phyloP scores from a whole-genome alignment of 805 yeast genomes.

The Schizosaccharomyces japonicus region DNA sequence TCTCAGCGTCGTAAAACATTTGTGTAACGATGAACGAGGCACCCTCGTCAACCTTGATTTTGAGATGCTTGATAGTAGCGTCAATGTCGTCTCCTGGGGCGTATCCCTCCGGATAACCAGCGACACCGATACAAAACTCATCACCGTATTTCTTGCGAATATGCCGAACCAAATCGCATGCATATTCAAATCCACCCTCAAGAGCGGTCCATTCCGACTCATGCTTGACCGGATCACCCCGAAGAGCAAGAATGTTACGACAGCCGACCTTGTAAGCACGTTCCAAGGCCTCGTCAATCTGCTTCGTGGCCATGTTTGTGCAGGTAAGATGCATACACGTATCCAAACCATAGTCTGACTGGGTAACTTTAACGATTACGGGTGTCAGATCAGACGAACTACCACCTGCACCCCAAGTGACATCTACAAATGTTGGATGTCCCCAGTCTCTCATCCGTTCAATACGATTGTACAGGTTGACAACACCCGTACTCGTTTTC shows the following conservation, averaged over 20 bases:
- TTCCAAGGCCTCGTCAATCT: conserved; percentile 63
- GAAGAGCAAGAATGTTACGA: conserved; percentile 74
- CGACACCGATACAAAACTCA: conserved; percentile 85
- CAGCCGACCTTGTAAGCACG: conserved; percentile 82
- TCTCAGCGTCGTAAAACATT: conserved; percentile 85
- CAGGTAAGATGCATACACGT: conserved; percentile 97
- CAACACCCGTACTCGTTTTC: conserved; percentile 74
- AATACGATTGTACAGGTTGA: conserved; percentile 86
- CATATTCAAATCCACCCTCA: conserved; percentile 67
- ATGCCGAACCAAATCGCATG: conserved; percentile 61
- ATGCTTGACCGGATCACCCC: conserved; percentile 84
- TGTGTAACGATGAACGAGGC: conserved; percentile 87
- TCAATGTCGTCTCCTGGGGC: conserved; percentile 37
- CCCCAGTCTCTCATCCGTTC: conserved; percentile 84
- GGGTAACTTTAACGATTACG: conserved; percentile 78
- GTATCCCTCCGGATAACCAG: conserved; percentile 94
- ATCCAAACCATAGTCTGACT: conserved; percentile 71
- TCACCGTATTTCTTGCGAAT: conserved; percentile 59
- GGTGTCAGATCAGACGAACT: conserved; percentile 53
- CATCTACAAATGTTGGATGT: conserved; percentile 68
- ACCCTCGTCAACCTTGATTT: conserved; percentile 80
- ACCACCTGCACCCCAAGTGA: conserved; percentile 98
- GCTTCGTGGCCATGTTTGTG: conserved; percentile 66
- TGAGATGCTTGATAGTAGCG: conserved; percentile 35
- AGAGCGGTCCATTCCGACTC: conserved; percentile 12